Conservation (phyloP, 2,329 filamentous ascomycete species). For the Phaeosphaeria sp. region DNA sequence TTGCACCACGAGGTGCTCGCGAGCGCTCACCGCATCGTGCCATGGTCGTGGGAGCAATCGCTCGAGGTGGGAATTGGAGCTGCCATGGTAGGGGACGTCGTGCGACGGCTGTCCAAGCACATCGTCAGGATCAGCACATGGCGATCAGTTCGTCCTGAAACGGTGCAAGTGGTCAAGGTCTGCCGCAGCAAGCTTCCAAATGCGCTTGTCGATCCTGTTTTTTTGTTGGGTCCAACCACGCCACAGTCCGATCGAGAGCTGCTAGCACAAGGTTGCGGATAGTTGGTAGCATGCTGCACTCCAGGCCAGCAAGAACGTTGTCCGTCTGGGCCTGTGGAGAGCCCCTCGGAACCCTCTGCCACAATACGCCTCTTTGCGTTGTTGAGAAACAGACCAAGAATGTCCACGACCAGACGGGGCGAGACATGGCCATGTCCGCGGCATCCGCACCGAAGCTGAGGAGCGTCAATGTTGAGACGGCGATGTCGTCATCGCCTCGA, state of each 20-base stretch:
- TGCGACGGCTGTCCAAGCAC: not conserved
- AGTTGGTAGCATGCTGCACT: not conserved
- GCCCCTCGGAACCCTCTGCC: not conserved
- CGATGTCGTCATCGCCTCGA: slow-evolving; percentile 17
- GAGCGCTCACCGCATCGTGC: not conserved
- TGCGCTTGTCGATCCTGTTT: slow-evolving; percentile 7
- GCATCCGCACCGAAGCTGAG: not conserved
- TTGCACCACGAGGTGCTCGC: not conserved
- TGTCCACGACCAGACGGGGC: not conserved
- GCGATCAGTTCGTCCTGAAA: slow-evolving; percentile 19
- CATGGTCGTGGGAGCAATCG: not conserved
- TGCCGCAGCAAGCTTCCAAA: slow-evolving; percentile 4
- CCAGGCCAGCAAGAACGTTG: not conserved
- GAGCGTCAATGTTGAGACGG: slow-evolving; percentile 12
- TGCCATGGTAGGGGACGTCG: not conserved
- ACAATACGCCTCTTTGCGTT: not conserved
- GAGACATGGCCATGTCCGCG: not conserved
- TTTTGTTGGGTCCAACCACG: slow-evolving; percentile 14
- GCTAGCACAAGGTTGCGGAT: slow-evolving; percentile 1
- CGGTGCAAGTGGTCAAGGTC: slow-evolving; percentile 6
- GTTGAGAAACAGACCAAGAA: not conserved
- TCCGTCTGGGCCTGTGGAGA: not conserved
- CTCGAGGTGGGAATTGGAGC: not conserved
- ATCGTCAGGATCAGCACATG: slow-evolving; percentile 4
- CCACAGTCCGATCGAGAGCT: slow-evolving; percentile 6